Evolutionary conservation across 441 rosid species (phyloP), one percentile per base, ranked within the genome.

Genomic region (Pelargonium cotyledonis): DNA sequence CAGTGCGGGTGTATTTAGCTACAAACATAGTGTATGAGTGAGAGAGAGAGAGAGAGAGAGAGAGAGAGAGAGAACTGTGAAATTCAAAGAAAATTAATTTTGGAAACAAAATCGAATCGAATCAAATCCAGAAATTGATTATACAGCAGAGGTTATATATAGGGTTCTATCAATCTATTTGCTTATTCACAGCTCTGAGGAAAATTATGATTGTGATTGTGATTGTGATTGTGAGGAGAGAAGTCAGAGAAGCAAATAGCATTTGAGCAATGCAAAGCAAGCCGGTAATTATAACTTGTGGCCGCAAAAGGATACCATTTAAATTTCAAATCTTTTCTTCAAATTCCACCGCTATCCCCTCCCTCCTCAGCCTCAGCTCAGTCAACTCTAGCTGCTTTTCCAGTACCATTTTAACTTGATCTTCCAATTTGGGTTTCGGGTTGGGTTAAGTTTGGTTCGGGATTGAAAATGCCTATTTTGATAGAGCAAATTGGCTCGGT

Each of bases 271-370:
- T 14, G 60, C 15, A n/a, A 53, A 14, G 18, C 19, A 9, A 41
- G 46, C 60, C n/a, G 7, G 18, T 14, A n/a, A 53, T 38, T 5
- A 29, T 35, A 63, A 55, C 41, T 65, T 35, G 44, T n/a, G 12
- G 53, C 9, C 10, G 18, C 8, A 8, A 43, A 40, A 44, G 67
- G 66, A 69, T 72, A 53, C 60, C 78, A 62, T 77, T 67, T 43
- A 68, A 84, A 76, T 11, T 88, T 83, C 84, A 85, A 86, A 84
- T 80, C 80, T 78, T 79, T 76, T 65, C 68, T 57, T 21, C 0
- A 62, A 83, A 82, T 88, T 12, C 84, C 89, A 75, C 90, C 89
- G 83, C 92, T 83, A 63, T 80, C 85, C 23, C 23, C 23, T 21
- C 88, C 75, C 60, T 10, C 19, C 46, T 0, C 1, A 8, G 46